phyloP scores from a whole-genome alignment of 2,329 filamentous ascomycete genomes.

The Stemphylium beticola region DNA sequence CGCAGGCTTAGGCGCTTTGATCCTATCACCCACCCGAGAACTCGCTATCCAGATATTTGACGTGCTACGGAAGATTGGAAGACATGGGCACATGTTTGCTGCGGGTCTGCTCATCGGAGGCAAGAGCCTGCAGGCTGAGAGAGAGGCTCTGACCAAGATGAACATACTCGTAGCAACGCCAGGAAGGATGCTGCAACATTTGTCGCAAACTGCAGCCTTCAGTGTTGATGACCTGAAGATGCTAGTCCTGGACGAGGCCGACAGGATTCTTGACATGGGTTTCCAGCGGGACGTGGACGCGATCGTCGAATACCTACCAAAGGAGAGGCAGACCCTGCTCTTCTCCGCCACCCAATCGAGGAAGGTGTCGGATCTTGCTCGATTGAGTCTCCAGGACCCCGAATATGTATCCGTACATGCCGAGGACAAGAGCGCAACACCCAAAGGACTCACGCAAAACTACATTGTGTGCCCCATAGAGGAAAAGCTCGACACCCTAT shows the following conservation, averaged over 20 bases:
- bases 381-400: conserved; percentile 85
- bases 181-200: conserved; percentile 90
- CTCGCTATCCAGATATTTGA: conserved; percentile 97
- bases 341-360: conserved; percentile 98
- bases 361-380: conserved; percentile 87
- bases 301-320: conserved; percentile 88
- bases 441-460: conserved; percentile 83
- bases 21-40: conserved; percentile 93
- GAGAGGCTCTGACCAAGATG: conserved; percentile 85
- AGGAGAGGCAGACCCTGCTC: conserved; percentile 84
- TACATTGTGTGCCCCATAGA: conserved; percentile 85
- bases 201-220: conserved; percentile 90
- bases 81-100: conserved; percentile 83
- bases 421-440: conserved; percentile 78
- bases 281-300: conserved; percentile 91
- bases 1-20: conserved; percentile 83
- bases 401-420: conserved; percentile 97
- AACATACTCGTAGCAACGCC: conserved; percentile 97
- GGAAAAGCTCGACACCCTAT: conserved; percentile 90
- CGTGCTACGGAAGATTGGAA: conserved; percentile 86
- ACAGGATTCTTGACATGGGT: conserved; percentile 97
- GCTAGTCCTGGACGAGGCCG: conserved; percentile 92
- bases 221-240: conserved; percentile 91
- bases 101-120: conserved; percentile 94
- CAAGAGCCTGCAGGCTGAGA: conserved; percentile 86